A percentile compares a stretch with the other conserved stretches of the same genome.
These are phyloP conservation scores for Citrus glauca DNA, from an alignment of 345 rosid species.

Conservation along the genomic window DNA sequence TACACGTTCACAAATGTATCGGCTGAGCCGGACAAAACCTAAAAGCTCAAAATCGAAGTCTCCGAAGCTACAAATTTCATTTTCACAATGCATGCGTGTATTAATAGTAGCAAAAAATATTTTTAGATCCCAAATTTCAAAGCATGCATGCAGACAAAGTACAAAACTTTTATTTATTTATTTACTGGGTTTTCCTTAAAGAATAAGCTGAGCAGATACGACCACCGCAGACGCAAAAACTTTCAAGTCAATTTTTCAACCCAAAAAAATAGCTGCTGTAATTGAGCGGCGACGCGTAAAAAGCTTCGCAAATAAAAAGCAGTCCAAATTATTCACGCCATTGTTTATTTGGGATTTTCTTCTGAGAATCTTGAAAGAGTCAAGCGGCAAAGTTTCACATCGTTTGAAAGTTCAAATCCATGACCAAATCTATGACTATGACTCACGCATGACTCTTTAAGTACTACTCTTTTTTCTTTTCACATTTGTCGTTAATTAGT, in stretches of 20 bases:
- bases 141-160: neutral
- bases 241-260: too few relatives aligned
- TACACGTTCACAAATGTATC: neutral
- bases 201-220: neutral
- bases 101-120: neutral
- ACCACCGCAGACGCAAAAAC: too few relatives aligned
- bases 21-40: too few relatives aligned
- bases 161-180: neutral
- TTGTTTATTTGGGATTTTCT: neutral
- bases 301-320: neutral
- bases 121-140: too few relatives aligned
- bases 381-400: neutral
- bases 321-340: neutral
- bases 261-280: neutral
- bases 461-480: too few relatives aligned
- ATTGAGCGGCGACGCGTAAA: neutral
- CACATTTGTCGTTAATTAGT: too few relatives aligned
- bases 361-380: neutral
- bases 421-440: slow-evolving; percentile 1
- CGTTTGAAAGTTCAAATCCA: neutral
- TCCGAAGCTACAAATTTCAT: neutral
- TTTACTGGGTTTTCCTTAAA: neutral
- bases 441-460: too few relatives aligned
- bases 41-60: too few relatives aligned
- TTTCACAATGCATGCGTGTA: neutral